Base-by-base conservation (phyloP, 768 basidiomycete genomes). In the Cystofilobasidium bisporidii region DNA sequence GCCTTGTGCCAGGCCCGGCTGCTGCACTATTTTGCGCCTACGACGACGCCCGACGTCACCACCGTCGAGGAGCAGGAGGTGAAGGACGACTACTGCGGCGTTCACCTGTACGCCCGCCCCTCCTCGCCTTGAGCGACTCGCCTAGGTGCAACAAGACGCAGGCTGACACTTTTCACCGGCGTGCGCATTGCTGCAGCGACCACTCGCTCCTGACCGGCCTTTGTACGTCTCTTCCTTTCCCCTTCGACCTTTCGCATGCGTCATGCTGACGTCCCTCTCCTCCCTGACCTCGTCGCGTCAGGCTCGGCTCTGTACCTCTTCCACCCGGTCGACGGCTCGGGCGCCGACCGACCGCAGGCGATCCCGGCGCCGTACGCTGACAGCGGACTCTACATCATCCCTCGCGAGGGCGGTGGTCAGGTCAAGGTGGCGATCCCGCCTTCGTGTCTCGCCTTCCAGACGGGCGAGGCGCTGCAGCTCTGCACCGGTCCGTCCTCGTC, bases 391-490 rank as follows among this genome's bases (percentile, higher is more conserved):
- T 96, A 92, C 78, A 96, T 99, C 72, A 85, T 85, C 56, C 91
- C 88, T 26, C 84, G 93, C 40, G 28, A 63, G 0, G 57, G 40
- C 15, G 45, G 12, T 2, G 79, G 84, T 28, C 76, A 93, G 32
- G 85, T 84, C 18, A 92, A 90, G 76, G 90, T 94, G 22, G 81
- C 84, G 1, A 96, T 99, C 70, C 94, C 96, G 5, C 73, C 69
- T 24, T 58, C 89, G 74, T 89, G 87, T 73, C 78, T 94, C 61
- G 94, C 93, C 3, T 97, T 99, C 77, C 96, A 99, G 76, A 98
- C 92, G 0, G 96, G 96, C 9, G 92, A 99, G 78, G 90, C 94
- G 12, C 83, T 99, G 26, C 86, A 96, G 76, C 80, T 97, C 28
- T 86, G 93, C 28, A 97, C 94, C 1, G 67, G 67, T 58, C 2